Conservation (phyloP, 345 rosid genomes). For the Aurinia saxatilis region DNA sequence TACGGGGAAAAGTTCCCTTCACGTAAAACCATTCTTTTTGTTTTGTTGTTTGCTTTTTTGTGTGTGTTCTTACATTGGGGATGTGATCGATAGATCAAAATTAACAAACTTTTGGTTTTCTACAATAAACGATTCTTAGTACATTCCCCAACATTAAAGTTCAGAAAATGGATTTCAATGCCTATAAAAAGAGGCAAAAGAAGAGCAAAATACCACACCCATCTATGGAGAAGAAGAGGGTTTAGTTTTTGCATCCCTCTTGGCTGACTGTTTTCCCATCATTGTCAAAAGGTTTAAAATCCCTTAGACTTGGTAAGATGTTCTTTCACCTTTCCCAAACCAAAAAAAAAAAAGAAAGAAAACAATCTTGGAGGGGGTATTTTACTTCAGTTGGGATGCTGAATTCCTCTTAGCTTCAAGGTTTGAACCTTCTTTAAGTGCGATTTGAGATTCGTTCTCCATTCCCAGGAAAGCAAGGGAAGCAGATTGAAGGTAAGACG, state of each 20-base stretch:
- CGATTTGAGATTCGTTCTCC: conserved; percentile 76
- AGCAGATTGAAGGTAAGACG: conserved; percentile 73
- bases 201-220: conserved; percentile 11
- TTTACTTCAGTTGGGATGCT: conserved; percentile 13
- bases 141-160: conserved; percentile 7
- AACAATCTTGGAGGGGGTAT: not conserved
- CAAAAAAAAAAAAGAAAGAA: not conserved
- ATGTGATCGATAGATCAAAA: not conserved
- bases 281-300: conserved; percentile 10
- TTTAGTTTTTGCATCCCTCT: conserved; percentile 10
- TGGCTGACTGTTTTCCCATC: conserved; percentile 1
- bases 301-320: conserved; percentile 19
- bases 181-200: conserved; percentile 26
- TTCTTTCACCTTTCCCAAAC: conserved; percentile 24
- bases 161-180: conserved; percentile 6
- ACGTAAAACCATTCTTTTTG: no score
- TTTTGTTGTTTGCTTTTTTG: no score
- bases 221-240: not conserved
- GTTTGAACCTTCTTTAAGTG: conserved; percentile 68
- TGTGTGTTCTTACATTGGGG: no score
- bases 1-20: no score
- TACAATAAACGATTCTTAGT: conserved; percentile 8
- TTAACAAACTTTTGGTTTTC: conserved; percentile 1
- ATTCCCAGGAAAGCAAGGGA: conserved; percentile 59
- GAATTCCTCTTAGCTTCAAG: conserved; percentile 48